phyloP scores from a whole-genome alignment of 2,329 filamentous ascomycete species.

The Clonostachys solani region DNA sequence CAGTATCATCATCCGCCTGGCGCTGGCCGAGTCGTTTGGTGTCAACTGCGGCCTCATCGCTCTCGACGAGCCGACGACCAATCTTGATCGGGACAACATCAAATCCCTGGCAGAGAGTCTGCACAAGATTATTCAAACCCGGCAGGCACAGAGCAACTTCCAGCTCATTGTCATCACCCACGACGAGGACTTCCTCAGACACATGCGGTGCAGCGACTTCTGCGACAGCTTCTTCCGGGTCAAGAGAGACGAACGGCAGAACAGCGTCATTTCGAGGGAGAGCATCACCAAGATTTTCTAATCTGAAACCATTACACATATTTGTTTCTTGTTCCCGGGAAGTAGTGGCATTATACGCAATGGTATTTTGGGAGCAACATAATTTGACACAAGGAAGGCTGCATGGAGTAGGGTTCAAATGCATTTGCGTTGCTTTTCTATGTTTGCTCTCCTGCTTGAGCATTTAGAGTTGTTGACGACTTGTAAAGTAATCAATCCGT shows the following conservation, averaged over 20 bases:
- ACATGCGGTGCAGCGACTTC: slow-evolving; percentile 94
- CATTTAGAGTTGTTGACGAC: too few species aligned
- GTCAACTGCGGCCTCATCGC: slow-evolving; percentile 94
- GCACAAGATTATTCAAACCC: slow-evolving; percentile 79
- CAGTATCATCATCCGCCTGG: slow-evolving; percentile 94
- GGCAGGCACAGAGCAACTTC: slow-evolving; percentile 87
- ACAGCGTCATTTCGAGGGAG: slow-evolving; percentile 77
- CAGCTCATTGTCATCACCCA: slow-evolving; percentile 98
- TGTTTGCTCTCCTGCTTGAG: too few species aligned
- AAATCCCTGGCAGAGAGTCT: slow-evolving; percentile 79
- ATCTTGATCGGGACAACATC: slow-evolving; percentile 94
- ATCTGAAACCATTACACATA: not conserved
- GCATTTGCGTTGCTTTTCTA: too few species aligned
- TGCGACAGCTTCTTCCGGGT: slow-evolving; percentile 90
- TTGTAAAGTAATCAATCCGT: too few species aligned
- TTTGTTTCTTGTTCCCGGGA: too few species aligned
- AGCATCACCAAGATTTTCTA: slow-evolving; percentile 47
- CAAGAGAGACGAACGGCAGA: slow-evolving; percentile 76
- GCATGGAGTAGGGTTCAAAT: too few species aligned
- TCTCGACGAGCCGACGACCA: slow-evolving; percentile 95
- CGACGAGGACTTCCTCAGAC: slow-evolving; percentile 90
- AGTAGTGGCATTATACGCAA: too few species aligned
- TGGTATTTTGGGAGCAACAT: too few species aligned
- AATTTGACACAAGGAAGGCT: too few species aligned
- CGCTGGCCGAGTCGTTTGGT: slow-evolving; percentile 93